These are phyloP conservation scores for Aspergillus sp. DNA, from an alignment of 2,329 filamentous ascomycete species.

Conservation along the genomic window DNA sequence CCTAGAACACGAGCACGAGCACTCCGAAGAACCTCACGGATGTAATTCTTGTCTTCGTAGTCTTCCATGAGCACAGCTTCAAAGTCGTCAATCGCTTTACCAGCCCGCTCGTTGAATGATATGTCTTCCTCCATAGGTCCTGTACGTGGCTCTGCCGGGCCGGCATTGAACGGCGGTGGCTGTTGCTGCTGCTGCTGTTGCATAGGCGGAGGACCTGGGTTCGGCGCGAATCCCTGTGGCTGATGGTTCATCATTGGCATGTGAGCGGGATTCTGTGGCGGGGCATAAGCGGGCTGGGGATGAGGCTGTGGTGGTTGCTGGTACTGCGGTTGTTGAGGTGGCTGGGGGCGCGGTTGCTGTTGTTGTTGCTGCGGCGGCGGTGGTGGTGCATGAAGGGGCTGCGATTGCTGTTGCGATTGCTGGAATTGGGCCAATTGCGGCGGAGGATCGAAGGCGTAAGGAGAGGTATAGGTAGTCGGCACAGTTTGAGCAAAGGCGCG, in stretches of 20 bases:
- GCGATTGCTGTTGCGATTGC: conserved; percentile 20
- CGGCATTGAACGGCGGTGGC: conserved; percentile 10
- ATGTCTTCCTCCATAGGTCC: conserved; percentile 21
- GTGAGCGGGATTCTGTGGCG: conserved; percentile 7
- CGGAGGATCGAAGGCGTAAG: conserved; percentile 34
- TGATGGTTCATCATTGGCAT: conserved; percentile 5
- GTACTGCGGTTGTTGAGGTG: conserved; percentile 15
- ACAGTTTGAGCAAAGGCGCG: conserved; percentile 31
- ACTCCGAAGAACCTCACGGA: conserved; percentile 38
- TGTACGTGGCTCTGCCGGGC: conserved; percentile 13
- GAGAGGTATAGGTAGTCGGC: conserved; percentile 35
- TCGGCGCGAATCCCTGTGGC: conserved; percentile 9
- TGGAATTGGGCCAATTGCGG: conserved; percentile 26
- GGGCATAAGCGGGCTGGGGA: neutral
- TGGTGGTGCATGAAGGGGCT: conserved; percentile 13
- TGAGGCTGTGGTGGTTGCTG: conserved; percentile 1
- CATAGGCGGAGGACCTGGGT: conserved; percentile 3
- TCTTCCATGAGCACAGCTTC: conserved; percentile 40
- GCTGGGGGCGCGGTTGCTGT: conserved; percentile 4
- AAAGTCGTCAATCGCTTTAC: conserved; percentile 40
- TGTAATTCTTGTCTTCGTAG: conserved; percentile 41
- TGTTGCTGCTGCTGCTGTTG: conserved; percentile 2
- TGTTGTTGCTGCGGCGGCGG: conserved; percentile 10
- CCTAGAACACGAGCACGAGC: conserved; percentile 36
- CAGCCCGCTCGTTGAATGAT: conserved; percentile 35